Conservation (phyloP, 2,329 filamentous ascomycete species). For the Dactylellina cionopaga region DNA sequence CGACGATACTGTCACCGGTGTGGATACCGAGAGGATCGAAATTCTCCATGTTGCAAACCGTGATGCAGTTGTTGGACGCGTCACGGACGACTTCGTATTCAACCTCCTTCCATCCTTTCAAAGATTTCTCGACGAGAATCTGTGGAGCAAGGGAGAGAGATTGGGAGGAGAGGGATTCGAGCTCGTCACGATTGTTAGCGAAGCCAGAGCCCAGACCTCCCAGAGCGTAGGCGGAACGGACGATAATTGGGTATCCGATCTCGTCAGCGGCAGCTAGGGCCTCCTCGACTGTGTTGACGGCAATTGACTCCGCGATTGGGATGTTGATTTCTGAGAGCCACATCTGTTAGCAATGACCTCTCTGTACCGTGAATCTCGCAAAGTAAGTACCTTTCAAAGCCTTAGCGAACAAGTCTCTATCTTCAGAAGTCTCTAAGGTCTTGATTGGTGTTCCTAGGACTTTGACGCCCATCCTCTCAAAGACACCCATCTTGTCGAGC, state of each 20-base stretch:
- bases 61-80: constrained; percentile 98
- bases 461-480: constrained; percentile 93
- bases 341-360: not conserved
- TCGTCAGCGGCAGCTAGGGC: constrained; percentile 85
- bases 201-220: constrained; percentile 97
- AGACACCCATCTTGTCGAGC: constrained; percentile 95
- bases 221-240: constrained; percentile 94
- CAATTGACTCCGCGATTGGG: constrained; percentile 94
- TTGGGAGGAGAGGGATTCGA: constrained; percentile 89
- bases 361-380: too few species aligned
- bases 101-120: constrained; percentile 99
- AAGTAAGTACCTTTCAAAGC: too few species aligned
- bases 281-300: constrained; percentile 89
- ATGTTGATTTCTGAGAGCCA: constrained; percentile 83
- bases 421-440: constrained; percentile 92
- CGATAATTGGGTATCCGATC: constrained; percentile 96
- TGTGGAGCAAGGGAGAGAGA: constrained; percentile 94
- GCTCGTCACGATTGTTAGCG: constrained; percentile 90
- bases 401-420: constrained; percentile 94
- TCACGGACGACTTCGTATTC: constrained; percentile 99
- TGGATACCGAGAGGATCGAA: constrained; percentile 97
- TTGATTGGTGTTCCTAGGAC: constrained; percentile 94
- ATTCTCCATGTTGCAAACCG: constrained; percentile 99
- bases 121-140: constrained; percentile 96
- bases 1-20: constrained; percentile 98